These are phyloP conservation scores for Collybia nuda DNA, from an alignment of 768 basidiomycete genomes.

Conservation along the genomic window DNA sequence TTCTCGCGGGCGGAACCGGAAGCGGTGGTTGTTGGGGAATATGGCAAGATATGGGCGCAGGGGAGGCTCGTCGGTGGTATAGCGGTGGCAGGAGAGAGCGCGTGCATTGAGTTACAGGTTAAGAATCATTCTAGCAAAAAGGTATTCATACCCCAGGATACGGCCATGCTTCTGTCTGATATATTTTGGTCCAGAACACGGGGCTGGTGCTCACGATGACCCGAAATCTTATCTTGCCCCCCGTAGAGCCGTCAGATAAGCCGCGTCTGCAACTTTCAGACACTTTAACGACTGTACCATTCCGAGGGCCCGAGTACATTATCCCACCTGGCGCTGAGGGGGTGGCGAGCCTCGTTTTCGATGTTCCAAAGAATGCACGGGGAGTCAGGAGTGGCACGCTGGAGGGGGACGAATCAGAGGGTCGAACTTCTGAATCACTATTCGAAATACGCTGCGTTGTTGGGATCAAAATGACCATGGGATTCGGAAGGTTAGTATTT, in stretches of 20 bases:
- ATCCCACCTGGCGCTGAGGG: slow-evolving; percentile 76
- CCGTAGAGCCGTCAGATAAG: slow-evolving; percentile 33
- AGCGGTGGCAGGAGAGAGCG: slow-evolving; percentile 66
- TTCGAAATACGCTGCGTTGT: slow-evolving; percentile 71
- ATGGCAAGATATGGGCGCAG: slow-evolving; percentile 78
- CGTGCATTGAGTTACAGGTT: slow-evolving; percentile 73
- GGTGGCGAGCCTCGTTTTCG: slow-evolving; percentile 75
- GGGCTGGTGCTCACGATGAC: slow-evolving; percentile 61
- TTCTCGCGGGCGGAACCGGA: slow-evolving; percentile 44
- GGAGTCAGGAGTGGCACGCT: slow-evolving; percentile 64
- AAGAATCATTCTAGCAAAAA: slow-evolving; percentile 83
- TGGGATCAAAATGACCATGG: slow-evolving; percentile 67
- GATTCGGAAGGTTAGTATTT: slow-evolving; percentile 59
- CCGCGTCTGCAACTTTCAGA: slow-evolving; percentile 66
- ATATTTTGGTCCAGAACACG: slow-evolving; percentile 50
- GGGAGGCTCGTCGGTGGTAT: slow-evolving; percentile 63
- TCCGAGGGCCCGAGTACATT: slow-evolving; percentile 72
- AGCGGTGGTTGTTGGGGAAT: slow-evolving; percentile 68
- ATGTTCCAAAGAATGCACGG: slow-evolving; percentile 67
- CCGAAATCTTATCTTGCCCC: slow-evolving; percentile 59
- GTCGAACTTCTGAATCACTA: slow-evolving; percentile 45
- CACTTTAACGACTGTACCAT: slow-evolving; percentile 65
- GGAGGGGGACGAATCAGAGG: slow-evolving; percentile 44
- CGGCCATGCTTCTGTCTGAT: slow-evolving; percentile 2
- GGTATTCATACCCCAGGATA: slow-evolving; percentile 35